Conservation (phyloP, 345 rosid species). For the Psidium friedrichsthalianum region DNA sequence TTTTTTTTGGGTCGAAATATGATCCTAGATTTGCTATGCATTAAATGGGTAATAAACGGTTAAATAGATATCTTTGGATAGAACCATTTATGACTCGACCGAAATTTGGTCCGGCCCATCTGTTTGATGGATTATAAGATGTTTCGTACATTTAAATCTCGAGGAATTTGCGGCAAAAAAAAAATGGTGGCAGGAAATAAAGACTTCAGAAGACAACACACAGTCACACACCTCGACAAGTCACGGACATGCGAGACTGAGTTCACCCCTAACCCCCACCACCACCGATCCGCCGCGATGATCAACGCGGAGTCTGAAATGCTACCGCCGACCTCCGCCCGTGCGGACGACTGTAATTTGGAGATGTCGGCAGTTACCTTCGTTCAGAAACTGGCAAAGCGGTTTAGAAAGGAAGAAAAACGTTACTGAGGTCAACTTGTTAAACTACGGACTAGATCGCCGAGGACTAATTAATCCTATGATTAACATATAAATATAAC, state of each 20-base stretch:
- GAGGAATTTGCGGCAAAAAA: neutral
- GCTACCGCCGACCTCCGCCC: neutral
- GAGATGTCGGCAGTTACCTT: neutral
- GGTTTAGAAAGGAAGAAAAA: neutral
- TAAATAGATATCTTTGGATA: too few species aligned
- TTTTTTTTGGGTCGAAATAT: too few species aligned
- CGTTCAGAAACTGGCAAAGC: neutral
- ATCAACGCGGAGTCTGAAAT: neutral
- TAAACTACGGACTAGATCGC: neutral
- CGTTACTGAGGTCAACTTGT: neutral
- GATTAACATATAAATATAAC: neutral
- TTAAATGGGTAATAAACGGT: too few species aligned
- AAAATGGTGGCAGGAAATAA: neutral
- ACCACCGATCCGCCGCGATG: neutral
- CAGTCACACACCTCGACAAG: neutral
- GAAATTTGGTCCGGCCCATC: too few species aligned
- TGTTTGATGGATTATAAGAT: too few species aligned
- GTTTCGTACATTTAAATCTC: too few species aligned
- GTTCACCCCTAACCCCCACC: neutral
- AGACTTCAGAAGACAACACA: neutral
- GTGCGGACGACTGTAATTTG: neutral
- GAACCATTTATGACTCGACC: too few species aligned
- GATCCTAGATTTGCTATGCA: too few species aligned
- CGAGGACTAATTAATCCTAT: neutral
- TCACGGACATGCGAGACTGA: neutral